Percentiles rank a stretch among this genome's conserved stretches.
These are phyloP conservation scores for Suaeda aralocaspica DNA, from an alignment of 148 eudicot species.

Conservation along the genomic window DNA sequence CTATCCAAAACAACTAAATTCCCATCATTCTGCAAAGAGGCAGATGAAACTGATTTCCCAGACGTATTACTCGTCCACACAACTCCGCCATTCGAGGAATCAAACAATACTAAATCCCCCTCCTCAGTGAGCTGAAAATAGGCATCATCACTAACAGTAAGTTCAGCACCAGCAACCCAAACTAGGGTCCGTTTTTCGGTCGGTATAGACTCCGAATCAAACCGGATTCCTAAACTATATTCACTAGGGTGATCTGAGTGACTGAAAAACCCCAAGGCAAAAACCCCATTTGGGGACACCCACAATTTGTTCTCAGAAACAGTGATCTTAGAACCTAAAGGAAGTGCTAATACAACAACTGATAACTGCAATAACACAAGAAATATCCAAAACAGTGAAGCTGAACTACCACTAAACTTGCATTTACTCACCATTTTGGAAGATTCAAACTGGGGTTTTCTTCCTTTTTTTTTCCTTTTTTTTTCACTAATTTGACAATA, in stretches of 20 bases:
- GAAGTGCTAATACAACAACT: constrained; percentile 35
- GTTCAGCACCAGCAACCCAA: constrained; percentile 59
- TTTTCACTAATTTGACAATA: no score
- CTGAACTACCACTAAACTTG: not conserved
- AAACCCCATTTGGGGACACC: constrained; percentile 60
- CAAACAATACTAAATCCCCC: constrained; percentile 47
- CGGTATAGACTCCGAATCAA: constrained; percentile 45
- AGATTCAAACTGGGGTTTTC: no score
- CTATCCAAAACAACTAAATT: constrained; percentile 45
- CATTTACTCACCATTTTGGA: constrained; percentile 11
- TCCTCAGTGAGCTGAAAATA: constrained; percentile 40
- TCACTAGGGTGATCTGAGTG: constrained; percentile 25
- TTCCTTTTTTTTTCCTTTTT: no score
- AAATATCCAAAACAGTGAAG: constrained; percentile 22
- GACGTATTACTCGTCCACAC: constrained; percentile 48
- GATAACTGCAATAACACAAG: constrained; percentile 31
- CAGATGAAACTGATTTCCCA: constrained; percentile 43
- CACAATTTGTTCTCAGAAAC: constrained; percentile 40
- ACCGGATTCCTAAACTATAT: constrained; percentile 47
- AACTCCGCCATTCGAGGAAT: constrained; percentile 32
- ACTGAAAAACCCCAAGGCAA: constrained; percentile 52
- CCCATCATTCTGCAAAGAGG: constrained; percentile 47
- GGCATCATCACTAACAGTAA: constrained; percentile 39
- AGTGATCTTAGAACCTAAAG: constrained; percentile 49
- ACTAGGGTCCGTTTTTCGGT: constrained; percentile 33